Percentiles rank a stretch among this genome's conserved stretches.
Evolutionary conservation across 73 alveolate genomes (phyloP).

Genomic region (Tetrahymena thermophila): DNA sequence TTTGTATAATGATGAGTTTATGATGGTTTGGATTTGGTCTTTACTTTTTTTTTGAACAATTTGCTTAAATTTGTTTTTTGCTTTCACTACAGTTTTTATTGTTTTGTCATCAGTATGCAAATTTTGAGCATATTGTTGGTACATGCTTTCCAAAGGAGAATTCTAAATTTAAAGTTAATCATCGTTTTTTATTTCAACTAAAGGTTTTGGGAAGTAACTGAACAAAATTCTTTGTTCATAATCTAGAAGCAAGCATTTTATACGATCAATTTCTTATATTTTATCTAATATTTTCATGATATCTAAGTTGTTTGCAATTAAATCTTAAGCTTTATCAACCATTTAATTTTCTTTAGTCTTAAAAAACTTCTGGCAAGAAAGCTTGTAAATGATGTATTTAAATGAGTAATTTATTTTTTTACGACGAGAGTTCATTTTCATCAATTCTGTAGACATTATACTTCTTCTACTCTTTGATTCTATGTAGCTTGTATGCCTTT

Average conservation of each 20-base stretch:
- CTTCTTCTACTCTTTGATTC: neutral
- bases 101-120: neutral
- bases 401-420: neutral
- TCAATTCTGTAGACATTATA: neutral
- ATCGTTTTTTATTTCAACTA: neutral
- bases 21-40: neutral
- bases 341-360: neutral
- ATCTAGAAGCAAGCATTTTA: neutral
- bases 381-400: neutral
- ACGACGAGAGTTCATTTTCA: neutral
- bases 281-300: neutral
- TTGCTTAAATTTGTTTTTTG: neutral
- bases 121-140: neutral
- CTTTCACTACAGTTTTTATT: neutral
- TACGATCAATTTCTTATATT: neutral
- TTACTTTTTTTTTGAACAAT: neutral
- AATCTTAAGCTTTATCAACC: neutral
- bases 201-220: neutral
- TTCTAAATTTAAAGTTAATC: neutral
- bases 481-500: neutral
- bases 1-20: neutral
- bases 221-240: neutral
- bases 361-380: neutral
- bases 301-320: neutral
- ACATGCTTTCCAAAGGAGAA: neutral